Percentiles rank a stretch among this genome's conserved stretches.
Conservation (phyloP, 768 basidiomycete genomes). For the Lactarius vividus region DNA sequence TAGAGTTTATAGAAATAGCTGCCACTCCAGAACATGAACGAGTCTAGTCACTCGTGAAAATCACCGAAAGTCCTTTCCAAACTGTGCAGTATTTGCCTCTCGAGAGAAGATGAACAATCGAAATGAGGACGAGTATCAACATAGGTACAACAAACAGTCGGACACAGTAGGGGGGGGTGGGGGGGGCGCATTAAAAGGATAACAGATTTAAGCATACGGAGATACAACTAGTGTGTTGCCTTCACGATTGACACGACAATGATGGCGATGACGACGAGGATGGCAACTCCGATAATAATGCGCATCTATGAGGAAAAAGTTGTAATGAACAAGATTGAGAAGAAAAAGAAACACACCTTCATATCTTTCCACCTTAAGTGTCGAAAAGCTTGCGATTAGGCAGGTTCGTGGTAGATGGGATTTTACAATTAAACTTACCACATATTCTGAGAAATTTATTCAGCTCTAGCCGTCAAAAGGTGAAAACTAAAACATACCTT, state of each 20-base stretch:
- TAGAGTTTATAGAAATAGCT: constrained; percentile 12
- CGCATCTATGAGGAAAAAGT: constrained; percentile 63
- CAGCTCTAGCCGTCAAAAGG: constrained; percentile 10
- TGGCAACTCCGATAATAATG: constrained; percentile 89
- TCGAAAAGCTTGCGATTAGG: background rate
- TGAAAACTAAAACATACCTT: constrained; percentile 60
- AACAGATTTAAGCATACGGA: constrained; percentile 21
- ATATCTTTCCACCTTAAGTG: constrained; percentile 89
- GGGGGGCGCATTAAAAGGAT: constrained; percentile 22
- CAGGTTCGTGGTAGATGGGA: background rate
- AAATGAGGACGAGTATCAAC: constrained; percentile 14
- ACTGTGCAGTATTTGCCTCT: background rate
- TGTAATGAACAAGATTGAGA: constrained; percentile 16
- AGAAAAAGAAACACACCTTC: constrained; percentile 57
- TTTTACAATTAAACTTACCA: constrained; percentile 55
- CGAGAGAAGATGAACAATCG: constrained; percentile 12
- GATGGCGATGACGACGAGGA: constrained; percentile 89
- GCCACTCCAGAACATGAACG: background rate
- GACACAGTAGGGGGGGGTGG: constrained; percentile 5
- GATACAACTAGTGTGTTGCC: constrained; percentile 50
- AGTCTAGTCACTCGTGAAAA: constrained; percentile 14
- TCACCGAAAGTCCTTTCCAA: constrained; percentile 9
- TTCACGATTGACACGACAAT: constrained; percentile 95
- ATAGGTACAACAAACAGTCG: constrained; percentile 28
- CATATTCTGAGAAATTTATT: constrained; percentile 62